A percentile compares a stretch with the other conserved stretches of the same genome.
phyloP scores from a whole-genome alignment of 129 eudicot genomes.

The Flaveria robusta region DNA sequence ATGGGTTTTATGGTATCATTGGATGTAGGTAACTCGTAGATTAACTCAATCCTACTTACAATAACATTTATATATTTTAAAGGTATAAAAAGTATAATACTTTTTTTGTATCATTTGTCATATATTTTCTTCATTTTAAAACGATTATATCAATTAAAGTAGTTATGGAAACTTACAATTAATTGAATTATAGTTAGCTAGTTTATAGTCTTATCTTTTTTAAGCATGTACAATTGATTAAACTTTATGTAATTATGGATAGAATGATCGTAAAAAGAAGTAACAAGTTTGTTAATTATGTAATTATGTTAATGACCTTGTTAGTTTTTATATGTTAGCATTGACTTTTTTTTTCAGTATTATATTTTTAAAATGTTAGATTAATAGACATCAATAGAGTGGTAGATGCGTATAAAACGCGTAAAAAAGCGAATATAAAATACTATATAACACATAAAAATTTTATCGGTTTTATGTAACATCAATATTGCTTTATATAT shows the following conservation, averaged over 20 bases:
- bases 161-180: not conserved
- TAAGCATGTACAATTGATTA: not conserved
- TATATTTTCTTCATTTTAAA: no score
- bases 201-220: not conserved
- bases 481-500: not conserved
- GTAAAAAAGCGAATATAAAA: not conserved
- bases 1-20: no score
- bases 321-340: not conserved
- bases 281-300: not conserved
- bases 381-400: no score
- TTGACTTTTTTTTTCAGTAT: not conserved
- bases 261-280: not conserved
- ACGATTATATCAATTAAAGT: not conserved
- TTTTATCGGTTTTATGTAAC: not conserved
- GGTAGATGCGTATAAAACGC: no score
- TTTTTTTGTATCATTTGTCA: no score
- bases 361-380: not conserved
- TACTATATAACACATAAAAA: not conserved
- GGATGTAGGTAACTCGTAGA: no score
- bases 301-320: not conserved
- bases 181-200: not conserved
- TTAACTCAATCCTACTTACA: no score
- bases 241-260: not conserved
- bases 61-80: no score
- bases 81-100: no score